phyloP scores from a whole-genome alignment of 495 filamentous ascomycete genomes.

The Aspergillus wentii region DNA sequence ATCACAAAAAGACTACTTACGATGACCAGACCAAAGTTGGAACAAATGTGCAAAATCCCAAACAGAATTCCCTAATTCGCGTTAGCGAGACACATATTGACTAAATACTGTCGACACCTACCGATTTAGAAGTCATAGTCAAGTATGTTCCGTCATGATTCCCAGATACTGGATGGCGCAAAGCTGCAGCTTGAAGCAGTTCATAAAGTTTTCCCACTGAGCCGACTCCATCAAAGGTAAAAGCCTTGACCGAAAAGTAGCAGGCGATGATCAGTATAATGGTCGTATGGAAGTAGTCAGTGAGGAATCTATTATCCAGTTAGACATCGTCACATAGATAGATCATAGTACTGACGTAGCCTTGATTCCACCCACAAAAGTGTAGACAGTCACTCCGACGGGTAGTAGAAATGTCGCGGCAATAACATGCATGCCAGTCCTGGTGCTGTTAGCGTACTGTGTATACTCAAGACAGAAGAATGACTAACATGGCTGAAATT shows the following conservation, averaged over 20 bases:
- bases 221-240: constrained; percentile 33
- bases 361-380: constrained; percentile 43
- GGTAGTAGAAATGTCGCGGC: constrained; percentile 40
- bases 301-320: constrained; percentile 35
- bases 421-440: constrained; percentile 42
- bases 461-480: not conserved
- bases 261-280: constrained; percentile 44
- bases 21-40: constrained; percentile 38
- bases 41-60: constrained; percentile 38
- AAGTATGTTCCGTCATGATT: constrained; percentile 45
- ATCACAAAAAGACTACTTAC: constrained; percentile 14
- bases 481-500: constrained; percentile 30
- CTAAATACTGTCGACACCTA: not conserved
- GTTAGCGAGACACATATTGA: no score
- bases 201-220: constrained; percentile 41
- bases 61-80: constrained; percentile 32
- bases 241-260: constrained; percentile 43
- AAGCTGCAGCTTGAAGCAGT: constrained; percentile 36
- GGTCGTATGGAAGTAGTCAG: constrained; percentile 38
- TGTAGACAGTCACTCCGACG: constrained; percentile 39
- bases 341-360: constrained; percentile 36
- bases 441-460: constrained; percentile 3
- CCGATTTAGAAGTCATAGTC: constrained; percentile 40
- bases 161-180: constrained; percentile 35
- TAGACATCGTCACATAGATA: constrained; percentile 1